Evolutionary conservation across 345 rosid genomes (phyloP), one percentile per base, ranked within the genome.

Genomic region (Sisymbrium altissimum): DNA sequence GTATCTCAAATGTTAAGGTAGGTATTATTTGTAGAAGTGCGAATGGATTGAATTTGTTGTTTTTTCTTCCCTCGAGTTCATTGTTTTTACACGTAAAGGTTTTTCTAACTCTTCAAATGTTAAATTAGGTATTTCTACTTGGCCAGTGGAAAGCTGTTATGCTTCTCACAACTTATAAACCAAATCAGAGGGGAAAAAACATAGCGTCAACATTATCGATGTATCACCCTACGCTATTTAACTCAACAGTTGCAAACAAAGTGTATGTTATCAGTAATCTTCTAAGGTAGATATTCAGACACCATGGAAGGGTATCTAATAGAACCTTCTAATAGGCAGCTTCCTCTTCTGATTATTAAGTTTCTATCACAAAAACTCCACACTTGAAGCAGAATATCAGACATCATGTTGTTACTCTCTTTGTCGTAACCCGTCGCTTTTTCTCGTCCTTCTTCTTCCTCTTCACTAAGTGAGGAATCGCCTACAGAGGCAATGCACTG

Each of bases 341-440:
- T 89, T 80, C 89, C 88, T n/a, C 96, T 95, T 83, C 83, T 89
- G 25, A 80, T 58, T 9, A 94, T 80, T 59, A 94, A 88, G 75
- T 89, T 91, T 60, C 93, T 91, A 81, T 84, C 84, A 77, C 91
- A 91, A 52, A 91, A 88, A 68, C 90, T 87, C 14, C 95, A 86
- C 18, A 89, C 75, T 77, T 89, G 93, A 82, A 89, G 71, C 50
- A 89, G 86, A 74, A 87, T 82, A 82, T 83, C 90, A 46, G 89
- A 85, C 87, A 87, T 83, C 56, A 86, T 84, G 18, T 78, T 77
- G 63, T 46, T 68, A 18, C 76, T 79, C 63, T 80, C 86, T 57
- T 57, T 84, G 68, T 70, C 68, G 36, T 64, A 71, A 6, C 77
- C 73, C 0, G 71, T 59, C 15, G 78, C 66, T 32, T 57, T 60